Conservation (phyloP, 2,329 filamentous ascomycete species). For the Sporothrix dimorphospora region DNA sequence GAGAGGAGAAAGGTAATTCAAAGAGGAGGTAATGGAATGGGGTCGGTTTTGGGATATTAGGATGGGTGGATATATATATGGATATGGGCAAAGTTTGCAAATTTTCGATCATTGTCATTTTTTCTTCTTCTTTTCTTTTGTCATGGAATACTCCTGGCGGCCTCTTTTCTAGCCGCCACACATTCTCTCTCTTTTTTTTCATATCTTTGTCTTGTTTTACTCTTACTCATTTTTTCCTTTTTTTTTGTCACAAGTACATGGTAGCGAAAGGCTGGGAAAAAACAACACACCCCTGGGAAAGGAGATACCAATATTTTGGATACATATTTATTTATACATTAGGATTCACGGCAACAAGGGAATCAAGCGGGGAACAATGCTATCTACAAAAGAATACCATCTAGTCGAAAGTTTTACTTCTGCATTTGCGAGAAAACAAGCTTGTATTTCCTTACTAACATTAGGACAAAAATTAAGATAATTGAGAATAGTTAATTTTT, state of each 20-base stretch:
- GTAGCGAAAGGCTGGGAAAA: background rate
- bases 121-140: background rate
- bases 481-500: background rate
- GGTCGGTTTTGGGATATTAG: background rate
- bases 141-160: conserved; percentile 6
- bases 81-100: background rate
- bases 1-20: background rate
- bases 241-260: background rate
- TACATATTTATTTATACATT: conserved; percentile 3
- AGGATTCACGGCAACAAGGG: conserved; percentile 6
- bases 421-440: background rate
- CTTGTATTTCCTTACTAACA: too few relatives aligned
- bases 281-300: background rate
- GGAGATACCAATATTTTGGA: conserved; percentile 12
- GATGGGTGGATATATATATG: background rate
- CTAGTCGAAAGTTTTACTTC: too few relatives aligned
- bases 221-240: conserved; percentile 14
- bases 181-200: background rate
- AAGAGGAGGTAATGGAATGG: conserved; percentile 12
- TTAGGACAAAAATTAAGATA: background rate
- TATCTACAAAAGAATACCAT: background rate
- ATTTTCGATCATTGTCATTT: background rate
- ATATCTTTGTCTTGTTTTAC: background rate
- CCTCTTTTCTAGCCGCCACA: background rate
- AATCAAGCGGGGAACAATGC: background rate